Percentiles rank a stretch among this genome's conserved stretches.
Conservation (phyloP, 2,329 filamentous ascomycete species). For the Hymenoscyphus infarciens region DNA sequence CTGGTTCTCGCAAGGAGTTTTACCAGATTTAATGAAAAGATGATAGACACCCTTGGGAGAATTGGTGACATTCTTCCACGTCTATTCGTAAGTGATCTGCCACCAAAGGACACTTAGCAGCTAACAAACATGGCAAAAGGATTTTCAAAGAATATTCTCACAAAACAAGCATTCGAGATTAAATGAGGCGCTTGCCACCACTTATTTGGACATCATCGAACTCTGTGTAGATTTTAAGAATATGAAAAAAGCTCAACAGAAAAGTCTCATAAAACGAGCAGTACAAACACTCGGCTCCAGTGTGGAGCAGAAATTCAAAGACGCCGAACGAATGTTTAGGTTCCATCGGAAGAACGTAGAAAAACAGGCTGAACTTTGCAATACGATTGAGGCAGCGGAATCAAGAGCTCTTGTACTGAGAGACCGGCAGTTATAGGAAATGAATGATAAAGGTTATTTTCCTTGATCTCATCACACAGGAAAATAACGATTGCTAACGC, state of each 20-base stretch:
- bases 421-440: not conserved
- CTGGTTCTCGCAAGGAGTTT: constrained; percentile 12
- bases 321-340: constrained; percentile 16
- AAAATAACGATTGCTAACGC: not conserved
- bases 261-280: constrained; percentile 11
- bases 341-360: constrained; percentile 18
- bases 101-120: too few relatives aligned
- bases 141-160: constrained; percentile 20
- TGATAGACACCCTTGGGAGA: constrained; percentile 13
- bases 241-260: constrained; percentile 13
- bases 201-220: constrained; percentile 22
- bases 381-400: constrained; percentile 21
- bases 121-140: constrained; percentile 2
- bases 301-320: constrained; percentile 11
- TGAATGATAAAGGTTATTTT: not conserved
- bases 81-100: constrained; percentile 10
- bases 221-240: constrained; percentile 19
- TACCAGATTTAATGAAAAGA: constrained; percentile 13
- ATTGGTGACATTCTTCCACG: constrained; percentile 20
- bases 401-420: constrained; percentile 7
- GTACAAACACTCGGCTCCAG: constrained; percentile 13
- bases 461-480: not conserved
- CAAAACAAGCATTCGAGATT: constrained; percentile 17
- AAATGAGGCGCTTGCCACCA: constrained; percentile 13
- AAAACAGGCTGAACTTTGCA: constrained; percentile 15